Conservation (phyloP, 202 grass and related monocot genomes). For the Schoenoplectus tabernaemontani region DNA sequence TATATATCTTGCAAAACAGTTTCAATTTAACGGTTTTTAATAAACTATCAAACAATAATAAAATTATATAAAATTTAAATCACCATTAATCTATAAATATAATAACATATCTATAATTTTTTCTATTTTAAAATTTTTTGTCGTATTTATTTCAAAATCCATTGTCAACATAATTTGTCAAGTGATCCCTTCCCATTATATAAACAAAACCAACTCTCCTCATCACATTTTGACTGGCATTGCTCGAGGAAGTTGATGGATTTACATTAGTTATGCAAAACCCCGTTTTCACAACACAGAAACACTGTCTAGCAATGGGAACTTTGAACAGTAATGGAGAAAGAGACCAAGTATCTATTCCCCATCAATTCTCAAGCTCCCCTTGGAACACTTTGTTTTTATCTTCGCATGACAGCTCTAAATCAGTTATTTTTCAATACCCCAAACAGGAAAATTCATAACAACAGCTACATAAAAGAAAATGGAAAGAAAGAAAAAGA, state of each 20-base stretch:
- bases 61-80: no score
- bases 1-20: no score
- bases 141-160: no score
- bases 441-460: slow-evolving; percentile 28
- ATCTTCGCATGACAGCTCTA: slow-evolving; percentile 22
- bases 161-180: no score
- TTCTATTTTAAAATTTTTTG: no score
- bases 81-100: no score
- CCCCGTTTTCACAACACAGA: slow-evolving; percentile 14
- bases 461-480: slow-evolving; percentile 10
- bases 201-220: slow-evolving; percentile 21
- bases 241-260: slow-evolving; percentile 31
- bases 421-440: slow-evolving; percentile 20
- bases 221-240: slow-evolving; percentile 25
- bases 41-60: no score
- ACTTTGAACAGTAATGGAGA: not conserved
- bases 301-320: slow-evolving; percentile 1
- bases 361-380: slow-evolving; percentile 27
- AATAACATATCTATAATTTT: no score
- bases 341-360: slow-evolving; percentile 15
- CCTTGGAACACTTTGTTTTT: slow-evolving; percentile 13
- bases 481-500: slow-evolving; percentile 21
- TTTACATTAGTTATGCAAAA: slow-evolving; percentile 16
- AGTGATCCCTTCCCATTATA: no score
- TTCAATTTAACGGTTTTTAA: no score